Conservation (phyloP, 495 filamentous ascomycete species). For the Lophiostoma macrostomum region DNA sequence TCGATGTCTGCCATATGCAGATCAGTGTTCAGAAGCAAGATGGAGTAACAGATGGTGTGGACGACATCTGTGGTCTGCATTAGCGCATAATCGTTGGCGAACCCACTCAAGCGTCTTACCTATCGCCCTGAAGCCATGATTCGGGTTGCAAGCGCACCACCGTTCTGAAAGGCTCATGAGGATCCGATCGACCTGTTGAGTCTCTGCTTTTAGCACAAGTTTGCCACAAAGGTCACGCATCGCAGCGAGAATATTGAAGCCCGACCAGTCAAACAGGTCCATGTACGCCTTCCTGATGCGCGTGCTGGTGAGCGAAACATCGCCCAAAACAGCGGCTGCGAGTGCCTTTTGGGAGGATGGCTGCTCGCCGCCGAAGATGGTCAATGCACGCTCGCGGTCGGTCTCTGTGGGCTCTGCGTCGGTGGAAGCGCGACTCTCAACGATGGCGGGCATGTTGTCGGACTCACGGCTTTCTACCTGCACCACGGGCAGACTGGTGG, state of each 20-base stretch:
- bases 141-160: conserved; percentile 94
- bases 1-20: conserved; percentile 92
- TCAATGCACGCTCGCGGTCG: conserved; percentile 69
- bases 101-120: conserved; percentile 59
- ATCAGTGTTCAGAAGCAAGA: conserved; percentile 94
- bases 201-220: conserved; percentile 85
- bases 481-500: conserved; percentile 49
- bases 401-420: conserved; percentile 55
- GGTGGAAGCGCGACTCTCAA: conserved; percentile 1
- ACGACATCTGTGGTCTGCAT: conserved; percentile 70
- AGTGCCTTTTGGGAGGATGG: conserved; percentile 70
- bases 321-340: conserved; percentile 87
- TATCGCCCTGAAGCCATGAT: conserved; percentile 85
- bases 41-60: conserved; percentile 94
- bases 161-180: conserved; percentile 79
- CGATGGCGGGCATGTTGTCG: conserved; percentile 28
- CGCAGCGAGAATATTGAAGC: conserved; percentile 74
- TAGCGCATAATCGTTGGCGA: too few species aligned
- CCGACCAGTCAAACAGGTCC: conserved; percentile 82
- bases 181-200: conserved; percentile 94
- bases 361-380: conserved; percentile 84
- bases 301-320: conserved; percentile 62
- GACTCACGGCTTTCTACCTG: conserved; percentile 43
- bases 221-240: conserved; percentile 77
- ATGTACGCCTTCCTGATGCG: conserved; percentile 80